A percentile compares a stretch with the other conserved stretches of the same genome.
phyloP scores from a whole-genome alignment of 2,329 filamentous ascomycete genomes.

The Talaromyces sp. region DNA sequence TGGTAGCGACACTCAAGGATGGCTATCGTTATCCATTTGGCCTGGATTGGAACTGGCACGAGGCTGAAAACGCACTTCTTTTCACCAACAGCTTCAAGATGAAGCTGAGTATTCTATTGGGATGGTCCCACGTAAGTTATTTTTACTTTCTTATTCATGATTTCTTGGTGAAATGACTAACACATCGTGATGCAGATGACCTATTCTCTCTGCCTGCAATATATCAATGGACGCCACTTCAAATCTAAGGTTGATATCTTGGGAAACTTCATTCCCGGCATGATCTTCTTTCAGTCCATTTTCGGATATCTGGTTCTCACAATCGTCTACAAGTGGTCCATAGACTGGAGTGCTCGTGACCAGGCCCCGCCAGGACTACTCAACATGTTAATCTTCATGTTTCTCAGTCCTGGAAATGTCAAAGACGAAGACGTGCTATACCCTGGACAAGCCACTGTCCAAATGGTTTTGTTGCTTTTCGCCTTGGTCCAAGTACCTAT shows the following conservation, averaged over 20 bases:
- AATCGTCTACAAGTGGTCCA: slow-evolving; percentile 95
- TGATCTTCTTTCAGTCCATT: slow-evolving; percentile 99
- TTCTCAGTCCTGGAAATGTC: slow-evolving; percentile 75
- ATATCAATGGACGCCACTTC: slow-evolving; percentile 91
- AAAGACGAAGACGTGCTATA: slow-evolving; percentile 67
- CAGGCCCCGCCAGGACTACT: slow-evolving; percentile 76
- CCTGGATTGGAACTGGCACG: slow-evolving; percentile 94
- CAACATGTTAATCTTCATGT: slow-evolving; percentile 99
- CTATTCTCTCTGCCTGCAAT: slow-evolving; percentile 89
- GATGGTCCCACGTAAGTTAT: slow-evolving; percentile 70
- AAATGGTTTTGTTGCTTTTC: slow-evolving; percentile 72
- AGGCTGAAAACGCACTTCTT: slow-evolving; percentile 86
- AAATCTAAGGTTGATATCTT: slow-evolving; percentile 92
- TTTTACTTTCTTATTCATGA: background rate
- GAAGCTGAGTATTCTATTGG: slow-evolving; percentile 97
- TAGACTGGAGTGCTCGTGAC: slow-evolving; percentile 72
- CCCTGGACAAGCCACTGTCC: slow-evolving; percentile 68
- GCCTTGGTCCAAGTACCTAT: slow-evolving; percentile 85
- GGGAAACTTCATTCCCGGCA: slow-evolving; percentile 94
- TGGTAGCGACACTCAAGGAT: slow-evolving; percentile 64
- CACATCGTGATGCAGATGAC: slow-evolving; percentile 63
- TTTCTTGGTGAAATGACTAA: background rate
- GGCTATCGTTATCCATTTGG: slow-evolving; percentile 92
- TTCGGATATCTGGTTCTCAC: slow-evolving; percentile 93
- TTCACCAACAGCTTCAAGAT: slow-evolving; percentile 99